Base-by-base conservation (phyloP, 2,329 filamentous ascomycete genomes). In the Hypoxylon sp. region DNA sequence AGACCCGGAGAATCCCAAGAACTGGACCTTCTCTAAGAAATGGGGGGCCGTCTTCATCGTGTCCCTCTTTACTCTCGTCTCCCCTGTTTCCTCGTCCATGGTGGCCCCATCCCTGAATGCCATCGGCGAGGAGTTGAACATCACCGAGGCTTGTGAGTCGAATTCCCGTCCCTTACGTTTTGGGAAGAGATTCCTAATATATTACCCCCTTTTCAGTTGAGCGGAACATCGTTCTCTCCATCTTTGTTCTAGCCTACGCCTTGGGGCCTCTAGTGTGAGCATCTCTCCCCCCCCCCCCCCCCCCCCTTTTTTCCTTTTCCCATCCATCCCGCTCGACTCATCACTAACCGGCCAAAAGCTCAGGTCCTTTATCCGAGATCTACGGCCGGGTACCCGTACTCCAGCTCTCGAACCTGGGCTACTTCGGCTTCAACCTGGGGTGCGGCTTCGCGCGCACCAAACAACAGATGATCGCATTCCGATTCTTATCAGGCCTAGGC, bases 11-110 rank as follows among this genome's bases (percentile, higher is more conserved):
- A 86, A 86, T 71, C 85, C 85, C 8, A 83, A 83, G 76, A 88
- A 89, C 77, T 91, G 89, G 88, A 66, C 81, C 0, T 79, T 78
- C 31, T 79, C 77, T 33, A 85, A 83, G 74, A 90, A 90, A 77
- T 91, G 88, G 89, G 78, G 79, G 1, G 84, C 84, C 19, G 84
- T 86, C 1, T 79, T 87, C 42, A 81, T 88, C 59, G 81, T 90
- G 31, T 86, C 85, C 3, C 78, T 82, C 54, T 89, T 89, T 75
- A 89, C 87, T 1, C 84, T 90, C 70, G 86, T 91, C 66, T 88
- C 88, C 2, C 87, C 87, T 0, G 81, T 89, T 6, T 85, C 86
- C 1, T 89, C 87, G 3, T 87, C 86, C 37, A 87, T 88, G 80
- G 82, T 88, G 11, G 86, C 86, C 0, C 85, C 85, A 0, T 82